Percentiles rank a stretch among this genome's conserved stretches.
phyloP scores from a whole-genome alignment of 805 yeast species.

The Nakazawaea populi region DNA sequence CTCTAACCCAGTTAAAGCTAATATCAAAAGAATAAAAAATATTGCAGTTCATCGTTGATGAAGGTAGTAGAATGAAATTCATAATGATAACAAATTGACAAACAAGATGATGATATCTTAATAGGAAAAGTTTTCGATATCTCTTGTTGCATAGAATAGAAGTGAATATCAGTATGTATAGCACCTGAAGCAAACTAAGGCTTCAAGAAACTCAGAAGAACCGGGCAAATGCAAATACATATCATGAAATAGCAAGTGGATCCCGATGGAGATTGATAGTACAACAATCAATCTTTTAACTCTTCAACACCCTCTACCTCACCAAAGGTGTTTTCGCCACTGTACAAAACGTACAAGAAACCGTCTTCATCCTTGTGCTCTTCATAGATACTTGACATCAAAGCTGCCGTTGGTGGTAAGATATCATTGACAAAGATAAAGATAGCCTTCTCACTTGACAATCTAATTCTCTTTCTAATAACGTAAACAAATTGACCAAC shows the following conservation, averaged over 20 bases:
- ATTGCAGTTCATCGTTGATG: not conserved
- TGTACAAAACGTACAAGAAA: constrained; percentile 88
- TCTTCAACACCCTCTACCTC: constrained; percentile 25
- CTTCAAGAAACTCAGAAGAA: not conserved
- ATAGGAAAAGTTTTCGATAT: no score
- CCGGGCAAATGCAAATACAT: not conserved
- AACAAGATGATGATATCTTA: not conserved
- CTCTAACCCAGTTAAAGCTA: constrained; percentile 3
- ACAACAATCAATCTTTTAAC: constrained; percentile 7
- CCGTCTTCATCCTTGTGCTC: constrained; percentile 99
- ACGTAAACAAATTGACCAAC: constrained; percentile 98
- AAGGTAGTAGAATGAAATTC: not conserved
- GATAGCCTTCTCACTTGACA: constrained; percentile 96
- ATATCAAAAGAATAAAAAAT: not conserved
- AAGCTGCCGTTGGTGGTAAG: constrained; percentile 95
- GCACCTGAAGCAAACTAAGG: not conserved
- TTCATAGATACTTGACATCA: constrained; percentile 90
- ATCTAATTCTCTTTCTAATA: constrained; percentile 89
- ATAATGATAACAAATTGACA: not conserved
- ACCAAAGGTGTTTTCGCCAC: constrained; percentile 98
- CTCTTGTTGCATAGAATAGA: not conserved
- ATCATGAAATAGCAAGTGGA: no score
- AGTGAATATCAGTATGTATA: not conserved
- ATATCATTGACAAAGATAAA: constrained; percentile 96
- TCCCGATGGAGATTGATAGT: not conserved